Base-by-base conservation (phyloP, 1,284 basidiomycete genomes). In the Ustilago loliicola region DNA sequence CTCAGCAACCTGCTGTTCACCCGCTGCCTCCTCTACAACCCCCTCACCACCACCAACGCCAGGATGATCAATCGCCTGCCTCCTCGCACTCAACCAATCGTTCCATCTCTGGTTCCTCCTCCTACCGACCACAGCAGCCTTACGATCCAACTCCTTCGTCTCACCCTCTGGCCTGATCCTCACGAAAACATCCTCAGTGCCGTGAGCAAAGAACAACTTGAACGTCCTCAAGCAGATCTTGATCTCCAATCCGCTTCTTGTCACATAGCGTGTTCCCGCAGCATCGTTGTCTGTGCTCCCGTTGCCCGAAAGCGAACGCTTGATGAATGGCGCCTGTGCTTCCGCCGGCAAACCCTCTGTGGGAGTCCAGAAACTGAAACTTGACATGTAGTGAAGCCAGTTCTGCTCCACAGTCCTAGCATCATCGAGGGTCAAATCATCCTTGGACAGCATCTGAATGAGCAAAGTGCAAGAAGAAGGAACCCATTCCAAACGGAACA, bases 311-410 rank as follows among this genome's bases (percentile, higher is more conserved):
- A 75, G 58, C 25, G 67, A 67, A 27, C 83, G 75, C 65, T 80
- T 77, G 51, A 86, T 72, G 68, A 85, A 81, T 1, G 85, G 85
- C 50, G 82, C 83, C 45, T 78, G 66, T 2, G 80, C 81, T 65
- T 83, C 79, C 45, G 65, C 74, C 8, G 75, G 65, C 40, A 86
- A 68, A 11, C 85, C 85, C 60, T 86, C 85, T 11, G 85, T 86
- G 3, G 84, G 84, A n/a, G 81, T 79, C 80, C 83, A 85, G 7
- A 85, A 78, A 61, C 81, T 92, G 87, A 92, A 98, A 10, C 93
- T 92, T 63, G 95, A 93, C 68, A 98, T 91, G 87, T 98, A 98
- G 3, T 92, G 89, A 77, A 94, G 92, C 94, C 95, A 96, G 57
- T 93, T 90, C 51, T 93, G 92, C 48, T 92, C 92, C 62, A 92